Conservation (phyloP, 306 rosid genomes). For the Prunus fruticosa region DNA sequence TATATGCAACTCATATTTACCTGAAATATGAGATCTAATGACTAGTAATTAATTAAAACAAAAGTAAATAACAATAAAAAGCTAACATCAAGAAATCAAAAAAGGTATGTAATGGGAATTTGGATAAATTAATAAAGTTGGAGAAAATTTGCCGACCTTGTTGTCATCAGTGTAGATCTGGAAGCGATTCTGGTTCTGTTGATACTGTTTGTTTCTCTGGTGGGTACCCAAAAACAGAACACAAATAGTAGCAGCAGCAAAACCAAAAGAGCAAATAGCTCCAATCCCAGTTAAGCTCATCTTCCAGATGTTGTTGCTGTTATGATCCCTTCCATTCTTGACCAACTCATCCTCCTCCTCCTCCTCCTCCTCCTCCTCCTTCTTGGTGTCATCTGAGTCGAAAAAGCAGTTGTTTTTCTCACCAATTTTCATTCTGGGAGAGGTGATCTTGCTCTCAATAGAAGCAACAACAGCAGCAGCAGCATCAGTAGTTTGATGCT, state of each 20-base stretch:
- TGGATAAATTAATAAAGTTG: too few species aligned
- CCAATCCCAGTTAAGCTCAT: conserved; percentile 76
- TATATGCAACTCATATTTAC: too few species aligned
- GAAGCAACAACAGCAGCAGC: background rate
- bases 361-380: conserved; percentile 27
- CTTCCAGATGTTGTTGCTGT: conserved; percentile 51
- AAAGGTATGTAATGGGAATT: background rate
- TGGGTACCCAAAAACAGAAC: conserved; percentile 55
- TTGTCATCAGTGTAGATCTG: conserved; percentile 66
- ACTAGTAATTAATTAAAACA: too few species aligned
- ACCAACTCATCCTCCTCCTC: conserved; percentile 16
- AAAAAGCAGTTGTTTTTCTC: conserved; percentile 10
- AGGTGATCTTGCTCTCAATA: conserved; percentile 28
- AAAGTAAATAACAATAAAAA: background rate
- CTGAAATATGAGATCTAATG: too few species aligned
- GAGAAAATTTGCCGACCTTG: conserved; percentile 47
- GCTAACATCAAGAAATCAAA: background rate
- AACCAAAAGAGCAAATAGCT: conserved; percentile 82
- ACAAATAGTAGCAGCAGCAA: conserved; percentile 85
- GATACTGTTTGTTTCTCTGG: conserved; percentile 35
- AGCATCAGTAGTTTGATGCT: conserved; percentile 37
- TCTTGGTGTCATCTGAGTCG: conserved; percentile 10
- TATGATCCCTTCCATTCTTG: conserved; percentile 14
- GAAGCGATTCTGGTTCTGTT: conserved; percentile 50
- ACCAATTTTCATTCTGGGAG: conserved; percentile 46